phyloP scores from a whole-genome alignment of 331 rosid species.

The Quercus phellos region DNA sequence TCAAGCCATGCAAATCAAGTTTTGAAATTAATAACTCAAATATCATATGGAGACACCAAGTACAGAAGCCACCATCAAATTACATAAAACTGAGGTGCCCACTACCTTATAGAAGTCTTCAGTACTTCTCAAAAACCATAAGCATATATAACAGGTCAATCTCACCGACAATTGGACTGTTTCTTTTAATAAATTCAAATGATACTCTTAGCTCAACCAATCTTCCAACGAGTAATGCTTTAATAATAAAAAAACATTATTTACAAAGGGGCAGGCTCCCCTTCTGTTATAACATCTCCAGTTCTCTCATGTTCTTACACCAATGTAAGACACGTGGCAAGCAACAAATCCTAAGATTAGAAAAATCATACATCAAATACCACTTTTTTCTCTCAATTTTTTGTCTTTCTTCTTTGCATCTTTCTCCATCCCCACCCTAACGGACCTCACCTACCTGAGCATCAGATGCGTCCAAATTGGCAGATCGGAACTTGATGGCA shows the following conservation, averaged over 20 bases:
- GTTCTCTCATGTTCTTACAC: no score
- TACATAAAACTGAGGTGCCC: neutral
- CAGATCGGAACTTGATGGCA: no score
- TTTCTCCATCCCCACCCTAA: no score
- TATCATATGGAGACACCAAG: neutral
- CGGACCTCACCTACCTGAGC: no score
- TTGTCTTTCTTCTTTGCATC: no score
- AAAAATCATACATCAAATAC: no score
- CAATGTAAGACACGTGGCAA: no score
- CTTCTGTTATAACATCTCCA: no score
- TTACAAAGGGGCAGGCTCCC: no score
- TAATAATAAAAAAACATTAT: neutral
- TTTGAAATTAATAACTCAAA: neutral
- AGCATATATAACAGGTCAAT: neutral
- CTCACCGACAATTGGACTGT: neutral
- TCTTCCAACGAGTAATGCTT: neutral
- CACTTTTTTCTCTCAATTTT: no score
- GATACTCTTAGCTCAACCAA: neutral
- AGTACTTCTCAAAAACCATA: neutral
- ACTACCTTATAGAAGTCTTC: neutral
- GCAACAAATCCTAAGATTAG: no score
- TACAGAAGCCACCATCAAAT: conserved; percentile 1
- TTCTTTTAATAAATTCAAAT: neutral
- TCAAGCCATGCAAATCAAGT: neutral
- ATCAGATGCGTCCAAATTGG: no score